Percentiles rank a stretch among this genome's conserved stretches.
Conservation (phyloP, 116 monocot species). For the Cymodocea nodosa region DNA sequence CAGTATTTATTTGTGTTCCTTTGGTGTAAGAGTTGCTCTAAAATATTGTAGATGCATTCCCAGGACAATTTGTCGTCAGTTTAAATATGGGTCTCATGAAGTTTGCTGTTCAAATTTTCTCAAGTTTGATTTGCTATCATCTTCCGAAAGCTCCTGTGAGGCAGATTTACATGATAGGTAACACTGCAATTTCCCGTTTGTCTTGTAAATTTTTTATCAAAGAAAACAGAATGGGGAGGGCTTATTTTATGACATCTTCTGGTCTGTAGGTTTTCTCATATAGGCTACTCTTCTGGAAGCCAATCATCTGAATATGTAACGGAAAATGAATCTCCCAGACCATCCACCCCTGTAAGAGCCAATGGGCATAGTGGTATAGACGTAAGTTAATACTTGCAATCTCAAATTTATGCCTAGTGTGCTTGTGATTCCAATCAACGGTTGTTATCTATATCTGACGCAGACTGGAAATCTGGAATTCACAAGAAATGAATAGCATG, state of each 20-base stretch:
- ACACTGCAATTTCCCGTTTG: too few relatives aligned
- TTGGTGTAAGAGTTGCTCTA: not conserved
- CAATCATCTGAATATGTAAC: not conserved
- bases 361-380: too few relatives aligned
- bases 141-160: conserved; percentile 36
- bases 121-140: conserved; percentile 51
- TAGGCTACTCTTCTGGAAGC: not conserved
- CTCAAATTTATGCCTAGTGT: too few relatives aligned
- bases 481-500: too few relatives aligned
- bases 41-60: conserved; percentile 30
- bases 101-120: conserved; percentile 57
- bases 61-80: conserved; percentile 15
- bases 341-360: not conserved
- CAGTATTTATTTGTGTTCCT: not conserved
- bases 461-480: too few relatives aligned
- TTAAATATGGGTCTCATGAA: conserved; percentile 6
- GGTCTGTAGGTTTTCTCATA: not conserved
- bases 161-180: conserved; percentile 35
- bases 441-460: too few relatives aligned
- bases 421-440: too few relatives aligned
- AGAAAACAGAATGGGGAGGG: too few relatives aligned
- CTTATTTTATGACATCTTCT: not conserved
- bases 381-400: too few relatives aligned
- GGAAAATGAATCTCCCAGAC: not conserved
- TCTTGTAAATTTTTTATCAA: too few relatives aligned